Conservation (phyloP, 2,329 filamentous ascomycete species). For the Zalaria obscura region DNA sequence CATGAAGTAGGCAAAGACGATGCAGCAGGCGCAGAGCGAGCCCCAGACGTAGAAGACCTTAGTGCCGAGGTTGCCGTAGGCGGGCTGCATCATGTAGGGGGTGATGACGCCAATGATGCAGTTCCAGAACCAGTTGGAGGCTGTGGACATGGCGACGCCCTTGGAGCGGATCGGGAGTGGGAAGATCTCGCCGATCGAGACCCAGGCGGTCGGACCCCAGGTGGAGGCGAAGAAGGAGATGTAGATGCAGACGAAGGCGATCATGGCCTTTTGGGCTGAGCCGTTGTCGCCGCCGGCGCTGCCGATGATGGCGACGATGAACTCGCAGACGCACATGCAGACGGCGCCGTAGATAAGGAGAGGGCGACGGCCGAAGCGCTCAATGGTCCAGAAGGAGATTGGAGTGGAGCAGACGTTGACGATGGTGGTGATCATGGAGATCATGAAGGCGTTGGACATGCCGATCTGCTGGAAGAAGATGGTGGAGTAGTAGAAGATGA, state of each 20-base stretch:
- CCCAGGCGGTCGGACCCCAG: slow-evolving; percentile 39
- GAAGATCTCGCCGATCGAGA: slow-evolving; percentile 70
- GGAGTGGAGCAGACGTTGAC: slow-evolving; percentile 82
- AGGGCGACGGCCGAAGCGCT: slow-evolving; percentile 65
- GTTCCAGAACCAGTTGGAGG: slow-evolving; percentile 88
- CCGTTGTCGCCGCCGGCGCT: slow-evolving; percentile 26
- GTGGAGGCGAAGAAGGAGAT: slow-evolving; percentile 85
- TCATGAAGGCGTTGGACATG: slow-evolving; percentile 65
- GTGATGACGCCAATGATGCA: slow-evolving; percentile 55
- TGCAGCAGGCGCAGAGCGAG: slow-evolving; percentile 16
- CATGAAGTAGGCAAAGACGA: slow-evolving; percentile 22
- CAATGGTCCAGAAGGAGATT: slow-evolving; percentile 76
- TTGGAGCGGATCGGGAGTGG: slow-evolving; percentile 45
- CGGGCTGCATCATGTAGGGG: slow-evolving; percentile 52
- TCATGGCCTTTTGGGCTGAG: slow-evolving; percentile 40
- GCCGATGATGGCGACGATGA: slow-evolving; percentile 62
- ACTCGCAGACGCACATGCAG: slow-evolving; percentile 76
- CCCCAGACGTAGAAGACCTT: slow-evolving; percentile 36
- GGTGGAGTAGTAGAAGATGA: slow-evolving; percentile 61
- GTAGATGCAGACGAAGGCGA: slow-evolving; percentile 81
- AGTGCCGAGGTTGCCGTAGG: slow-evolving; percentile 38
- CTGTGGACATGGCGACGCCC: slow-evolving; percentile 66
- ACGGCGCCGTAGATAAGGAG: slow-evolving; percentile 66
- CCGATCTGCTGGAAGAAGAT: slow-evolving; percentile 71
- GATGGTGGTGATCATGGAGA: slow-evolving; percentile 72